A percentile compares a stretch with the other conserved stretches of the same genome.
Evolutionary conservation across 176 grass and related monocot genomes (phyloP).

Genomic region (Juncus inflexus): DNA sequence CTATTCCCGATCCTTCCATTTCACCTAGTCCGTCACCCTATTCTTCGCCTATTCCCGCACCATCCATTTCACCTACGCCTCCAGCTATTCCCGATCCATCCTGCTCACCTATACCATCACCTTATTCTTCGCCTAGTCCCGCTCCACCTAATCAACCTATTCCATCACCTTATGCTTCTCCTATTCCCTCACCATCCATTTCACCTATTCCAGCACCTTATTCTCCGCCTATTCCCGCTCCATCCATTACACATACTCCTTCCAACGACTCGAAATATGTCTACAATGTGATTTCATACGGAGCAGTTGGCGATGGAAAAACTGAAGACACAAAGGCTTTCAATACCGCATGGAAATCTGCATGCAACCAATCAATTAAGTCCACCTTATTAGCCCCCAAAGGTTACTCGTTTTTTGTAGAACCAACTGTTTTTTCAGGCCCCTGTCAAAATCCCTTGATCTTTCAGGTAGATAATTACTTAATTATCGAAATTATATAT

Average conservation of each 20-base stretch:
- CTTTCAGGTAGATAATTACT: constrained; percentile 21
- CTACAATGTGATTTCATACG: constrained; percentile 23
- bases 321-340: constrained; percentile 47
- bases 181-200: not conserved
- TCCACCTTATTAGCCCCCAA: constrained; percentile 23
- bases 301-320: constrained; percentile 33
- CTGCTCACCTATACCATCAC: too few species aligned
- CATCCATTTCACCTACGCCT: too few species aligned
- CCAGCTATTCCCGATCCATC: too few species aligned
- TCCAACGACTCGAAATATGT: not conserved
- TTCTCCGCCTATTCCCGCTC: too few species aligned
- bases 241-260: too few species aligned
- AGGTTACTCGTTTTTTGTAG: constrained; percentile 29
- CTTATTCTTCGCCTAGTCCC: too few species aligned
- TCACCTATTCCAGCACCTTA: not conserved
- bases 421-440: constrained; percentile 20
- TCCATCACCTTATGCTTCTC: too few species aligned
- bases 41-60: too few species aligned
- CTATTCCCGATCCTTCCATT: too few species aligned
- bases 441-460: constrained; percentile 31
- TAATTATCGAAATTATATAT: not conserved
- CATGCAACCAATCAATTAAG: constrained; percentile 21
- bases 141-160: too few species aligned
- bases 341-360: constrained; percentile 29
- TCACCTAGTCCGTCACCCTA: too few species aligned